Conservation (phyloP, 768 basidiomycete species). For the Albatrellus ellisii region DNA sequence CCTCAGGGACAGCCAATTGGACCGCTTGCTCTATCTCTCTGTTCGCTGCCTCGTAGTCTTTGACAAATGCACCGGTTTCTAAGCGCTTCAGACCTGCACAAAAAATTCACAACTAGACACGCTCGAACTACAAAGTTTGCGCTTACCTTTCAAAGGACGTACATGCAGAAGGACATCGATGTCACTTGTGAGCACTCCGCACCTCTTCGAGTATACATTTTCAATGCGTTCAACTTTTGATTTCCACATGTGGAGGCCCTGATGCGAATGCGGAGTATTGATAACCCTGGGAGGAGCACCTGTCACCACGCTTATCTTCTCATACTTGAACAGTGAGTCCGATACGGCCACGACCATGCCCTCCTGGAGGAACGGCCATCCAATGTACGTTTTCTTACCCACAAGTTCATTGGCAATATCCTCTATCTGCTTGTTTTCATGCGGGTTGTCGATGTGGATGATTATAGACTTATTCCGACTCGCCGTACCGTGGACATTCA, state of each 20-base stretch:
- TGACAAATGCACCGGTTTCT: constrained; percentile 83
- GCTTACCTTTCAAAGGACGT: constrained; percentile 76
- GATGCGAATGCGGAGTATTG: constrained; percentile 58
- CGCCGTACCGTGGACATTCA: constrained; percentile 88
- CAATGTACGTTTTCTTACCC: constrained; percentile 63
- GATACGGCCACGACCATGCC: constrained; percentile 79
- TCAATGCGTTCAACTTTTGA: constrained; percentile 74
- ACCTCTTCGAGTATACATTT: constrained; percentile 75
- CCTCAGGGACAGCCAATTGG: constrained; percentile 73
- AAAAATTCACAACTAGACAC: neutral
- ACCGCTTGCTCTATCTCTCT: constrained; percentile 80
- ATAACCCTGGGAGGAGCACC: constrained; percentile 42
- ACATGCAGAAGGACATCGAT: constrained; percentile 79
- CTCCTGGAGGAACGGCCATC: constrained; percentile 95
- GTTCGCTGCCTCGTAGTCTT: constrained; percentile 79
- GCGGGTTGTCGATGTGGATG: constrained; percentile 65
- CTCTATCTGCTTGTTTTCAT: constrained; percentile 53
- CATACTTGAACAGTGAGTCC: constrained; percentile 79
- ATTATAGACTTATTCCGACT: constrained; percentile 91
- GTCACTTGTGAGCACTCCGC: constrained; percentile 72
- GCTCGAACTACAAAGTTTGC: neutral
- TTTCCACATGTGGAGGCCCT: constrained; percentile 67
- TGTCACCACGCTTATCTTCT: constrained; percentile 45
- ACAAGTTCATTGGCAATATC: constrained; percentile 67
- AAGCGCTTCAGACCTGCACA: constrained; percentile 71